Evolutionary conservation across 306 rosid species (phyloP), one percentile per base, ranked within the genome.

Genomic region (Glycine tomentella): DNA sequence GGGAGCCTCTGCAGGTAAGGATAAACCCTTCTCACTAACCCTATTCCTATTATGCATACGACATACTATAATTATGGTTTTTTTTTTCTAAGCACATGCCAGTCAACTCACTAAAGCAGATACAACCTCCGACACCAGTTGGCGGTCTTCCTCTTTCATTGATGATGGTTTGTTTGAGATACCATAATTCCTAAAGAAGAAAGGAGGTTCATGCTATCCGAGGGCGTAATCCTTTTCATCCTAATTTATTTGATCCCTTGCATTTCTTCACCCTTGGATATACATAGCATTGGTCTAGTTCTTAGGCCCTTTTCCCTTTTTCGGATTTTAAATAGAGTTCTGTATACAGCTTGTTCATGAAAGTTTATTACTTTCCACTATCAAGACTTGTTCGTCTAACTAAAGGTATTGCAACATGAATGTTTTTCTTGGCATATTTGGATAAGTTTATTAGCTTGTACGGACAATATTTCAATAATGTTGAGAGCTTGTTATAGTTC

Each of bases 181-280:
- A 80, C 97, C 98, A 1, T 97, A 94, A 87, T 93, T 93, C 86
- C 74, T 93, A 72, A 88, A 85, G 90, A 91, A 91, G 91, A 93
- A 93, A 86, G 97, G 97, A 2, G 90, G 92, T 38, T 88, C 92
- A 1, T 94, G 90, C 64, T 91, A 87, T 83, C 96, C 97, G 9
- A 88, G 97, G 81, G 89, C 79, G 36, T 91, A 77, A 91, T 69
- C 14, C 68, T 71, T 48, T 75, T 11, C 51, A 49, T 14, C 59
- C 65, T 55, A 36, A 62, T 34, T 38, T 53, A 17, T 51, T 46
- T 15, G 4, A 14, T 46, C 86, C 55, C 25, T n/a, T n/a, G n/a
- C n/a, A n/a, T n/a, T n/a, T n/a, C n/a, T n/a, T n/a, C n/a, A n/a
- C n/a, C n/a, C n/a, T 55, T 69, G 69, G 69, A 74, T 84, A 83